phyloP scores from a whole-genome alignment of 768 basidiomycete genomes.

The Myochromella boudieri region DNA sequence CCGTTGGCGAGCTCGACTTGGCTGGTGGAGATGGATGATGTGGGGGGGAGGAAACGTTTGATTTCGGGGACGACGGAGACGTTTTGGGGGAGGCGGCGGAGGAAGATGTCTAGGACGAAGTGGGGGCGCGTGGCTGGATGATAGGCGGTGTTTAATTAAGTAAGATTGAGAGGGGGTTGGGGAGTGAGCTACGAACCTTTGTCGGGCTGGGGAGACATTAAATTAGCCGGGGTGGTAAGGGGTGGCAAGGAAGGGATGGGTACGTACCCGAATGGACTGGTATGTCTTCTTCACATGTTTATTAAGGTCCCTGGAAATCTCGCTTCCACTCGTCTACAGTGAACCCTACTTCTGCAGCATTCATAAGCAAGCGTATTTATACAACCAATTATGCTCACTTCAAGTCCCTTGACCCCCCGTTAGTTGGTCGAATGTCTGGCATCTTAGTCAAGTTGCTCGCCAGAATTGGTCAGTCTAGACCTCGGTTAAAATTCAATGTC shows the following conservation, averaged over 20 bases:
- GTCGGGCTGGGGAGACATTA: neutral
- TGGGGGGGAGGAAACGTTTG: conserved; percentile 30
- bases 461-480: too few species aligned
- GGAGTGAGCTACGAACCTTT: neutral
- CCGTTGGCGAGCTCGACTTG: conserved; percentile 37
- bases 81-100: conserved; percentile 29
- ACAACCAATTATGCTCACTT: too few species aligned
- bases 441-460: too few species aligned
- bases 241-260: neutral
- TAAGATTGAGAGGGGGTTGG: neutral
- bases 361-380: too few species aligned
- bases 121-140: conserved; percentile 4
- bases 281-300: conserved; percentile 17
- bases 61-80: conserved; percentile 40
- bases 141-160: too few species aligned
- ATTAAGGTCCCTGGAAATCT: conserved; percentile 36
- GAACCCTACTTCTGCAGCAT: neutral
- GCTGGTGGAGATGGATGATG: conserved; percentile 20
- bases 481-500: too few species aligned
- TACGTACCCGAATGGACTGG: conserved; percentile 2
- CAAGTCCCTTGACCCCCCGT: too few species aligned
- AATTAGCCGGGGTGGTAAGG: neutral
- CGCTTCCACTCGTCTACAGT: conserved; percentile 32
- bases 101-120: conserved; percentile 10
- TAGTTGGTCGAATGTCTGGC: too few species aligned